Evolutionary conservation across 139 green algal genomes (phyloP), one percentile per base, ranked within the genome.

Genomic region (Chlamydomonas asymmetrica): DNA sequence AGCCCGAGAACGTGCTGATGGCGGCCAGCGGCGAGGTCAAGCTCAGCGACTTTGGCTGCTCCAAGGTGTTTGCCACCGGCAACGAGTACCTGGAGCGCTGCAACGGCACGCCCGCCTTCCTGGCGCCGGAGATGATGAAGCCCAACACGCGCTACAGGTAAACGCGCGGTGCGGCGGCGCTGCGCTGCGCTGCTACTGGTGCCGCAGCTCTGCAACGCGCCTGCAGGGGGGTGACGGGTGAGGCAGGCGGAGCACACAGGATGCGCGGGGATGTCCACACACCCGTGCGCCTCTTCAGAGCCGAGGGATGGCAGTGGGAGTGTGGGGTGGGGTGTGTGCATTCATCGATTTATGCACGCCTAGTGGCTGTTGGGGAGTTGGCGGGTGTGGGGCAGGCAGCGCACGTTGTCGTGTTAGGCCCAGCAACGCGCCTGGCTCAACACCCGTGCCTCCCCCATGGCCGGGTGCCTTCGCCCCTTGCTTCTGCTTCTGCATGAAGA

Each of bases 1-100:
- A 97, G 85, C 92, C 92, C 0, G 91, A 95, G 78, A 97, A 97
- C 73, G 85, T 93, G 38, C 78, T 96, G 40, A 88, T 96, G 76
- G 83, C 76, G 5, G 85, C 85, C 0, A 68, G 74, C 20, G 88
- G 86, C 3, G 77, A 84, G 16, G 87, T 93, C 3, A 91, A 88
- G 40, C 81, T 97, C 2, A 89, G 84, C 7, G 92, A 97, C 80
- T 97, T 97, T 80, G 92, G 92, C 8, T 97, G 89, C 80, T 89
- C 83, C 57, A 92, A 91, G 68, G 86, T 85, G 25, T 88, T 95
- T 66, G 84, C 83, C 39, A 88, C 76, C 27, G 86, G 82, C 32
- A 91, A 91, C 18, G 89, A 91, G 72, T 88, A 90, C 78, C 75
- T 93, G 82, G 75, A 89, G 67, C 81, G 83, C 39, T 82, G 84